These are phyloP conservation scores for Colletotrichum destructivum DNA, from an alignment of 2,329 filamentous ascomycete genomes.

Conservation along the genomic window DNA sequence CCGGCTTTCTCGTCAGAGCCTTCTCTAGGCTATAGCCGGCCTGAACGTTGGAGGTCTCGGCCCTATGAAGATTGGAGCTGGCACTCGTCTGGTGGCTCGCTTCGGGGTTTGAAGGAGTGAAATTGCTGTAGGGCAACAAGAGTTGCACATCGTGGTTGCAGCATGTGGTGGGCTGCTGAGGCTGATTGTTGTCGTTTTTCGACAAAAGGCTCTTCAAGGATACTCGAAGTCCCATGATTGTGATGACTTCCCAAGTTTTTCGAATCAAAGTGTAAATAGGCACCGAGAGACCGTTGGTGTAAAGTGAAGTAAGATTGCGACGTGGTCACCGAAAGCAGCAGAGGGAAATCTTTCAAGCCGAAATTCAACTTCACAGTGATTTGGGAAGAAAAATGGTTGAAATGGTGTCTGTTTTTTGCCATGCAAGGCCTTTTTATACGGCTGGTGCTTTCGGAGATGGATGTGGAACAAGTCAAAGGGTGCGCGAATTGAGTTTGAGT, in stretches of 20 bases:
- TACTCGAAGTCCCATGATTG: neutral
- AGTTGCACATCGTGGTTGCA: neutral
- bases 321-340: no score
- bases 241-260: accelerated
- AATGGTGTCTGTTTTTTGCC: no score
- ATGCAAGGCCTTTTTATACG: neutral
- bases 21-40: neutral
- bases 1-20: no score
- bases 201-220: neutral
- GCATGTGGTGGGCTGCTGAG: no score
- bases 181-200: neutral
- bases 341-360: no score
- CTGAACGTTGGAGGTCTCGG: neutral
- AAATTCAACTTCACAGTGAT: no score
- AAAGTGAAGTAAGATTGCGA: no score
- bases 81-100: neutral
- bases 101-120: neutral
- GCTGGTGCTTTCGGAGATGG: neutral
- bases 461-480: neutral
- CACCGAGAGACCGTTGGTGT: no score
- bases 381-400: no score
- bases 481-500: neutral
- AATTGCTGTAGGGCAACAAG: neutral
- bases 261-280: no score
- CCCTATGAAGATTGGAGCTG: accelerated